These are phyloP conservation scores for Echium plantagineum DNA, from an alignment of 257 asterid species.

Conservation along the genomic window DNA sequence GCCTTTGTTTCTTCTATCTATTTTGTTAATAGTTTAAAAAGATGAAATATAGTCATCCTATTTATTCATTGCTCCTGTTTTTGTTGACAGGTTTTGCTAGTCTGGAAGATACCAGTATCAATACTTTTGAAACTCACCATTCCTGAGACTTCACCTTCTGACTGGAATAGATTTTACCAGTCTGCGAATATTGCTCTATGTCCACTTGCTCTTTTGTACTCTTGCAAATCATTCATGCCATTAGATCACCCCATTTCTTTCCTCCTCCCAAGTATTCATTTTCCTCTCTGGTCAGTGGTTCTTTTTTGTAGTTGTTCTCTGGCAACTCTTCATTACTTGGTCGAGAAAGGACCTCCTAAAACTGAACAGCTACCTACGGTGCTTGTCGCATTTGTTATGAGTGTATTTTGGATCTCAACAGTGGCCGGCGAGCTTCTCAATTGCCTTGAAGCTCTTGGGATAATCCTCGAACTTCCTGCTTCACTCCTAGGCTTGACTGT, in stretches of 20 bases:
- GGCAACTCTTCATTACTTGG: constrained; percentile 51
- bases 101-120: constrained; percentile 79
- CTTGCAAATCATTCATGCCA: constrained; percentile 76
- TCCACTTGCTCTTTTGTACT: constrained; percentile 67
- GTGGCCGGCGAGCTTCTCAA: constrained; percentile 83
- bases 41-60: not conserved
- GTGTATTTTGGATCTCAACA: constrained; percentile 93
- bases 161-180: constrained; percentile 82
- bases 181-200: constrained; percentile 75
- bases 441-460: constrained; percentile 79
- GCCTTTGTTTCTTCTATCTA: not conserved
- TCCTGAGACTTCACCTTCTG: constrained; percentile 60
- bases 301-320: constrained; percentile 54
- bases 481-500: constrained; percentile 87
- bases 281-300: constrained; percentile 79
- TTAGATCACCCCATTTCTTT: constrained; percentile 62
- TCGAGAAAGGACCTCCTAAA: constrained; percentile 75
- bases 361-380: constrained; percentile 52
- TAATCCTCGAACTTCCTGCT: constrained; percentile 48
- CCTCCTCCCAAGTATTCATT: constrained; percentile 45
- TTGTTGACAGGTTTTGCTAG: constrained; percentile 44
- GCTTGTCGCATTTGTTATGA: constrained; percentile 67
- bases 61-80: constrained; percentile 8
- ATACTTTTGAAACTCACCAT: constrained; percentile 70
- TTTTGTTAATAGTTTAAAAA: not conserved